Conservation (phyloP, 2,329 filamentous ascomycete species). For the Colletotrichum camelliae region DNA sequence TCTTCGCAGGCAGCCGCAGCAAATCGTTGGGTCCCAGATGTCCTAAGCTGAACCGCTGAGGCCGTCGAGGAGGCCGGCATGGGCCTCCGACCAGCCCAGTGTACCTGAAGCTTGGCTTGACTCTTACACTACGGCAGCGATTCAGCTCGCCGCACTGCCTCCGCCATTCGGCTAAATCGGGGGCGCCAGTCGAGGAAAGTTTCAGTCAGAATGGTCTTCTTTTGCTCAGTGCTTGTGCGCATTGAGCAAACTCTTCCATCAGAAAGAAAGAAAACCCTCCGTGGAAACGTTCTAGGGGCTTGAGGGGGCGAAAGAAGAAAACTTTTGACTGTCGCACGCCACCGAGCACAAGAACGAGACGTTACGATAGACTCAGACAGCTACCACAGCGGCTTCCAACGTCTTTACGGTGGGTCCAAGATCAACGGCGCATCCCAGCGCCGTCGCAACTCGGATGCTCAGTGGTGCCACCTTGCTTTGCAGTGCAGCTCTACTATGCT, state of each 20-base stretch:
- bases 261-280: neutral
- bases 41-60: neutral
- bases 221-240: neutral
- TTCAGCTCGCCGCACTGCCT: neutral
- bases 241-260: neutral
- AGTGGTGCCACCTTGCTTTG: neutral
- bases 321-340: neutral
- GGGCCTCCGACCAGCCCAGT: neutral
- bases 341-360: neutral
- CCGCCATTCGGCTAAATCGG: neutral
- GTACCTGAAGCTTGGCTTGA: neutral
- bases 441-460: neutral
- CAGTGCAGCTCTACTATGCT: neutral
- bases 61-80: neutral
- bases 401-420: constrained; percentile 6
- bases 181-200: neutral
- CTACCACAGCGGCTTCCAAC: neutral
- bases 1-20: neutral
- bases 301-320: neutral
- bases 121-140: neutral
- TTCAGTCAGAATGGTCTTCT: neutral
- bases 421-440: neutral
- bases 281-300: neutral
- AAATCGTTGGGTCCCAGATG: neutral
- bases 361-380: constrained; percentile 3